Base-by-base conservation (phyloP, 257 asterid species). In the Eustoma russellianum region DNA sequence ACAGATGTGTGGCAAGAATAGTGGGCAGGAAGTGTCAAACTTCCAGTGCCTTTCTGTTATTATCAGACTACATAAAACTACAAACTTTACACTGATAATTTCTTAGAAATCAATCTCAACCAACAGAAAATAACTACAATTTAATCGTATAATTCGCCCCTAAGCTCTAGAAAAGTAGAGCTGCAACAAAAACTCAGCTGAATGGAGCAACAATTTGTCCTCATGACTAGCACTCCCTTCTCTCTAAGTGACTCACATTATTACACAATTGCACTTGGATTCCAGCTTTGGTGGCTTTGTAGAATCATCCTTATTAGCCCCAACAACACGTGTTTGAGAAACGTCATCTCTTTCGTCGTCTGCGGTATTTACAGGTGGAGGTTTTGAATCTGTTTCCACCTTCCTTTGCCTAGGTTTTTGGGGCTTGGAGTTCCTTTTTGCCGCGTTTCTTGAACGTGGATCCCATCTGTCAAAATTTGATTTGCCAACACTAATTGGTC, bases 241-340 rank as follows among this genome's bases (percentile, higher is more conserved):
- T 5, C 41, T 18, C 11, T 9, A 24, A 24, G 48, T 55, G 55
- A 38, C 57, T 68, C 73, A 86, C 98, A 91, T 91, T 60, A 91
- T 87, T 62, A 70, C 64, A 83, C 98, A 91, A 53, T 91, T 91
- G 70, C 98, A 91, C 77, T 86, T 91, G 33, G 98, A 91, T 76
- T 91, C 98, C 53, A 72, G 82, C 80, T 80, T 86, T 43, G 86
- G 95, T 63, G 95, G 95, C 70, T 75, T 77, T 71, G 64, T 38
- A 64, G 70, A 75, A 53, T 78, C 84, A 33, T 52, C 66, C 33
- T 78, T 80, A 48, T 64, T 69, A 64, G 72, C 68, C 57, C 74
- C 81, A 33, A 75, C 84, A 9, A 82, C 54, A n/a, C 66, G 78
- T 30, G 80, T 68, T 15, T 70, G 53, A 24, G 77, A 63, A 62